A percentile compares a stretch with the other conserved stretches of the same genome.
These are phyloP conservation scores for Mercurialis annua DNA, from an alignment of 345 rosid species.

Conservation along the genomic window DNA sequence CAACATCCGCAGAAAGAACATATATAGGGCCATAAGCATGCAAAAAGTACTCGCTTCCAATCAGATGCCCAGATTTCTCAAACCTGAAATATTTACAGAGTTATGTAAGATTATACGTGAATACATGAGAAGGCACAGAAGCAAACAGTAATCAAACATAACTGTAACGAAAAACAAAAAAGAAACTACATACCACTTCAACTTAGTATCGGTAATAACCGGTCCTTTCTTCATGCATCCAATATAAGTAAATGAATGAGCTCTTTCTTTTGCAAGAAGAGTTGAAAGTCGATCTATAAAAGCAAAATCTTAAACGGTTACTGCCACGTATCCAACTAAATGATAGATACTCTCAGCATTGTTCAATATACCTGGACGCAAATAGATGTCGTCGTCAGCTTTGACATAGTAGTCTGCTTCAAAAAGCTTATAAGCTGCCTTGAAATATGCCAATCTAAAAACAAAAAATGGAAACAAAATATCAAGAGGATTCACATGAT, in stretches of 20 bases:
- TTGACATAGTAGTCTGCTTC: constrained; percentile 82
- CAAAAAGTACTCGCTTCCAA: constrained; percentile 75
- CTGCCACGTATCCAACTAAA: neutral
- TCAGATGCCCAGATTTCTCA: constrained; percentile 69
- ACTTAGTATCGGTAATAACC: constrained; percentile 67
- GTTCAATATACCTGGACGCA: constrained; percentile 63
- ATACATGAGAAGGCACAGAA: neutral
- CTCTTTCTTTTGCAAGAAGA: constrained; percentile 74
- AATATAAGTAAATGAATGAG: constrained; percentile 52
- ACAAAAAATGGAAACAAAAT: neutral
- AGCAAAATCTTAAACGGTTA: neutral
- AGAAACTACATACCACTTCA: constrained; percentile 50
- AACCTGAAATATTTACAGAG: constrained; percentile 40
- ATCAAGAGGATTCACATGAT: neutral
- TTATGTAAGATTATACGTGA: neutral
- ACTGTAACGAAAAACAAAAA: constrained; percentile 6
- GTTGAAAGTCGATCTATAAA: constrained; percentile 71
- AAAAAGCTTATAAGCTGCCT: constrained; percentile 61
- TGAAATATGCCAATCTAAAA: constrained; percentile 58
- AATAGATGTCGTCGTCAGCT: constrained; percentile 76
- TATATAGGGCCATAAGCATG: constrained; percentile 85
- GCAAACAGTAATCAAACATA: neutral
- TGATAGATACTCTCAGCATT: neutral
- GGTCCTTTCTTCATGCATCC: constrained; percentile 96
- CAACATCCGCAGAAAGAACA: constrained; percentile 65